Percentiles rank a stretch among this genome's conserved stretches.
phyloP scores from a whole-genome alignment of 306 rosid species.

The Purshia tridentata region DNA sequence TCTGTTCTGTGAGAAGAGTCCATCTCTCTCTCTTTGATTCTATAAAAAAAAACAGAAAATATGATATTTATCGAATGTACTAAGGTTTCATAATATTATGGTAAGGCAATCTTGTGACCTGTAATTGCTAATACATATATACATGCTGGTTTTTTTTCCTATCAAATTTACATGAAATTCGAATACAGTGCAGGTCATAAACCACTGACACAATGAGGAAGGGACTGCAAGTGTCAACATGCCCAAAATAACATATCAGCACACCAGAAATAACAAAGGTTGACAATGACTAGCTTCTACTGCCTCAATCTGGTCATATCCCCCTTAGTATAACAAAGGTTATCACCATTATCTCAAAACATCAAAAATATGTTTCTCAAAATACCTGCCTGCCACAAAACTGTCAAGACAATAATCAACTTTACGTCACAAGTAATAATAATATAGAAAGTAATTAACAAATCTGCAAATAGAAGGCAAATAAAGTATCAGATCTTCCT shows the following conservation, averaged over 20 bases:
- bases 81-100: neutral
- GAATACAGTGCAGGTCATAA: neutral
- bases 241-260: neutral
- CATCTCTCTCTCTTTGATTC: constrained; percentile 36
- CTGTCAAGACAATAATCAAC: neutral
- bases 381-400: neutral
- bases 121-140: neutral
- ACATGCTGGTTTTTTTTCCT: neutral
- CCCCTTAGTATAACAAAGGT: neutral
- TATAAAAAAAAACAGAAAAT: neutral
- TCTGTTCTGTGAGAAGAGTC: too few species aligned
- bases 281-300: neutral
- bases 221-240: neutral
- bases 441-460: neutral
- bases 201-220: neutral
- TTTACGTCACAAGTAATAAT: neutral
- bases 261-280: neutral
- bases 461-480: neutral
- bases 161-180: neutral
- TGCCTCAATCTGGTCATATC: neutral
- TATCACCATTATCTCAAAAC: neutral
- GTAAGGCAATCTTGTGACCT: neutral
- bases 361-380: neutral
- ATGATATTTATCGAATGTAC: neutral
- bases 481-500: neutral